Base-by-base conservation (phyloP, 164 flowering plant genomes). In the Umbellularia californica region DNA sequence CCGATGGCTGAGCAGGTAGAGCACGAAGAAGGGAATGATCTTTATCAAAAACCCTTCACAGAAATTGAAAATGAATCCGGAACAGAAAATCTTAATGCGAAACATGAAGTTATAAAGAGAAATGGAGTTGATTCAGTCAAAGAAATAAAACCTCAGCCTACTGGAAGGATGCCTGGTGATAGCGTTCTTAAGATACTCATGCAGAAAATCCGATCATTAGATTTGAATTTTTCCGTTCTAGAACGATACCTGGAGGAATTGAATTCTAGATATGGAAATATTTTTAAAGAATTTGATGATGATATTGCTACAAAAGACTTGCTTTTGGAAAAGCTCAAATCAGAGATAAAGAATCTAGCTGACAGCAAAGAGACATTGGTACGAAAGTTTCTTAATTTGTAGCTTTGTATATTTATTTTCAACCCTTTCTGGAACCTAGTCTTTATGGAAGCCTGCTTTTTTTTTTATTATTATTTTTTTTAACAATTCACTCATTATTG, bases 101-200 rank as follows among this genome's bases (percentile, higher is more conserved):
- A 82, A 76, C 76, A 25, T 65, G 91, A 83, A 50, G 73, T 71
- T 60, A 3, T 23, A 1, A 81, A 77, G 74, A 82, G 51, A 67
- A 83, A 64, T 14, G 75, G 79, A 71, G 90, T 87, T 68, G 91
- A 91, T 79, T 85, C 91, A 5, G 80, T 82, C 60, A 85, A 81
- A 70, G 97, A 93, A 77, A 76, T 81, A 15, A 87, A 86, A 30
- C 89, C 86, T 70, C 93, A 84, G 72, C 97, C 86, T 77, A 84
- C 50, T 66, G 89, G 93, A 60, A 85, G 98, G 79, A 85, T 94
- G 95, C 97, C 97, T 71, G 97, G 97, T 63, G 99, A 96, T 80
- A 86, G 92, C 60, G 99, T 89, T 80, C 91, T 96, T 30, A 96
- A 94, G 85, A 90, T 96, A 75, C 80, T 96, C 24, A 91, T 92